These are phyloP conservation scores for Phytophthora agathidicida DNA, from an alignment of 352 stramenopile species.

Conservation along the genomic window DNA sequence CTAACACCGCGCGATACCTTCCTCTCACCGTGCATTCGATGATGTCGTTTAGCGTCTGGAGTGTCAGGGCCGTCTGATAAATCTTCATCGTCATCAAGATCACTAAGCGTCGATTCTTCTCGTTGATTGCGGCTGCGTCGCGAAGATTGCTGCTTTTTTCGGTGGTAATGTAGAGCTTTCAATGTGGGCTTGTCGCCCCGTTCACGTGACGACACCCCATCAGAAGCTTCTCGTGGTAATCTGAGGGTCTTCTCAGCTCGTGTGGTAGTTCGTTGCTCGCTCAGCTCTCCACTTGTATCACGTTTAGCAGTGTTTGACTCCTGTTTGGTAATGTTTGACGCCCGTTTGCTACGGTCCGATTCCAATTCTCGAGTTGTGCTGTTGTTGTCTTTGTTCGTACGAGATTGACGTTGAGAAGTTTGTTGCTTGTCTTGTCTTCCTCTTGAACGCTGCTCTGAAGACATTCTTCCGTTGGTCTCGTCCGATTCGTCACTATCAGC, in stretches of 20 bases:
- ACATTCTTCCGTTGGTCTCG: not conserved
- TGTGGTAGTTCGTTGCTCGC: too few relatives aligned
- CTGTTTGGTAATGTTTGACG: too few relatives aligned
- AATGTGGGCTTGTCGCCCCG: not conserved
- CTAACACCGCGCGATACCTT: not conserved
- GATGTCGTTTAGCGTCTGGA: not conserved
- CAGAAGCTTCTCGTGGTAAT: not conserved
- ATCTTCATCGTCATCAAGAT: conserved; percentile 11
- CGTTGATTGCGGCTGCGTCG: conserved; percentile 16
- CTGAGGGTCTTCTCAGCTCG: too few relatives aligned
- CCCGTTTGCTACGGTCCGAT: not conserved
- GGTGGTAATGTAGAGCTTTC: not conserved
- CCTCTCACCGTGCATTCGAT: not conserved
- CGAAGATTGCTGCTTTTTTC: not conserved
- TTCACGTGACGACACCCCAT: not conserved
- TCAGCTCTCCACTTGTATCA: conserved; percentile 12
- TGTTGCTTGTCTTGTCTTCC: not conserved
- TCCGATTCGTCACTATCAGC: not conserved
- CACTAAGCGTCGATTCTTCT: not conserved
- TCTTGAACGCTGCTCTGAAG: not conserved
- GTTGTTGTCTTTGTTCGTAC: not conserved
- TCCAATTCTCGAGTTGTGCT: not conserved
- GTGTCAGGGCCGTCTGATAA: conserved; percentile 21
- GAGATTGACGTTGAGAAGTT: not conserved
- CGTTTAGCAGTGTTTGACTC: too few relatives aligned